Evolutionary conservation across 1,284 basidiomycete species (phyloP), one percentile per base, ranked within the genome.

Genomic region (Sporisorium iseilematis-ciliati): DNA sequence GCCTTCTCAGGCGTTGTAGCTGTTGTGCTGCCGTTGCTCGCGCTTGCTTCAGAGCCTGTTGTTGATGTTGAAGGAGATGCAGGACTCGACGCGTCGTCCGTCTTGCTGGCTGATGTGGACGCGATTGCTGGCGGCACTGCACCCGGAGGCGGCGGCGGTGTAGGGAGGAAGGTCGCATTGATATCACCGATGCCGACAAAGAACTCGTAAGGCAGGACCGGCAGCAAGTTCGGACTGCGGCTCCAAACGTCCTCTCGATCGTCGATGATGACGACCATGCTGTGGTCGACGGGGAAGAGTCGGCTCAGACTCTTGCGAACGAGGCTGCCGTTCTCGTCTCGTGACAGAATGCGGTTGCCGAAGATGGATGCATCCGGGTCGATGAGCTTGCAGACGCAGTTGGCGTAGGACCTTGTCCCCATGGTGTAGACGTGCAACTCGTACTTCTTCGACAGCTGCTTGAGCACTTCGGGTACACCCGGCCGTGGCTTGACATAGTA

Each of bases 381-480:
- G 83, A 99, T 93, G 41, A 94, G 91, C 61, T 91, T 90, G 87
- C 95, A 97, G 18, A 98, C 95, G 85, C 95, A 91, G 86, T 95
- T 93, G 43, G 96, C 96, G 86, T 99, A 99, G 48, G 94, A 92
- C 46, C 96, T 90, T 20, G 96, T 98, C 59, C 96, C 96, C 95
- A 99, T 99, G 26, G 96, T 99, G 87, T 99, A 99, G 54, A 99
- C 95, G 86, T 99, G 96, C 92, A 99, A 93, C 87, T 99, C 94
- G 86, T 97, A 99, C 81, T 92, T 91, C 61, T 88, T 86, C 48
- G 92, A 89, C 75, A 93, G 89, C 49, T 89, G 87, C 66, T 88
- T 86, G 55, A 99, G 88, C 84, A 99, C 97, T 46, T 90, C 87
- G 50, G 88, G 86, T 85, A 95, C 89, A n/a, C 94, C 94, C 0